Evolutionary conservation across 1,284 basidiomycete genomes (phyloP).

Genomic region (Cutaneotrichosporon cavernicola): DNA sequence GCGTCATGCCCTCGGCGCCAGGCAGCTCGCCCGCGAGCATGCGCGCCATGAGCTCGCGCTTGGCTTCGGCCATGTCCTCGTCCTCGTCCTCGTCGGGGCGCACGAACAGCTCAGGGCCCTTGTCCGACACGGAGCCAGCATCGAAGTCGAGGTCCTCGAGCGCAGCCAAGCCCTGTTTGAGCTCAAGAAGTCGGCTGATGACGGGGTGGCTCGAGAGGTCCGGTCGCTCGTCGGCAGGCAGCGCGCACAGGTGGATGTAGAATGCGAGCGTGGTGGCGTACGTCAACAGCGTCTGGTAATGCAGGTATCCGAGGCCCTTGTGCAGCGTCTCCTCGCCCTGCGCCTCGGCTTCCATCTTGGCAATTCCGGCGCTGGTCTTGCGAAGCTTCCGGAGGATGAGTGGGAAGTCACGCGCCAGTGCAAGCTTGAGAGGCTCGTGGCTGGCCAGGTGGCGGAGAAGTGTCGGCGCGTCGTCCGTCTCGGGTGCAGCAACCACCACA

Average conservation of each 20-base stretch:
- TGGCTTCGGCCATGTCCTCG: constrained; percentile 31
- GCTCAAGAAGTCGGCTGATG: constrained; percentile 72
- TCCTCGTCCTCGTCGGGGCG: constrained; percentile 42
- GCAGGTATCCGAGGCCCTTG: constrained; percentile 53
- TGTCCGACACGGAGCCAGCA: constrained; percentile 57
- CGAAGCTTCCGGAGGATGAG: constrained; percentile 53
- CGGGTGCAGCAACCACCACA: constrained; percentile 29
- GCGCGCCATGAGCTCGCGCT: constrained; percentile 30
- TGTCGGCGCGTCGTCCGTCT: constrained; percentile 52
- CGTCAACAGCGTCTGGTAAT: constrained; percentile 72
- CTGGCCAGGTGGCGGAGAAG: constrained; percentile 73
- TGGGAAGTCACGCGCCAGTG: constrained; percentile 58
- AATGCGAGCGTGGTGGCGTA: constrained; percentile 90
- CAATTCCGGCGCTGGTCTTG: constrained; percentile 50
- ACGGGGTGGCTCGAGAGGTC: constrained; percentile 74
- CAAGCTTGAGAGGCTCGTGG: constrained; percentile 70
- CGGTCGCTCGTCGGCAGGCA: constrained; percentile 61
- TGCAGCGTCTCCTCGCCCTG: constrained; percentile 44
- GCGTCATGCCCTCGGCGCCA: constrained; percentile 20
- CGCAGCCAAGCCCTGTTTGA: constrained; percentile 78
- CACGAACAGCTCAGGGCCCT: constrained; percentile 42
- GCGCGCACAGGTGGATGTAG: constrained; percentile 84
- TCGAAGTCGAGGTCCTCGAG: constrained; percentile 79
- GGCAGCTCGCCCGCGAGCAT: constrained; percentile 26
- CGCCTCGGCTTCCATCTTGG: constrained; percentile 40